These are phyloP conservation scores for Fusarium lyarnte DNA, from an alignment of 2,329 filamentous ascomycete genomes.

Conservation along the genomic window DNA sequence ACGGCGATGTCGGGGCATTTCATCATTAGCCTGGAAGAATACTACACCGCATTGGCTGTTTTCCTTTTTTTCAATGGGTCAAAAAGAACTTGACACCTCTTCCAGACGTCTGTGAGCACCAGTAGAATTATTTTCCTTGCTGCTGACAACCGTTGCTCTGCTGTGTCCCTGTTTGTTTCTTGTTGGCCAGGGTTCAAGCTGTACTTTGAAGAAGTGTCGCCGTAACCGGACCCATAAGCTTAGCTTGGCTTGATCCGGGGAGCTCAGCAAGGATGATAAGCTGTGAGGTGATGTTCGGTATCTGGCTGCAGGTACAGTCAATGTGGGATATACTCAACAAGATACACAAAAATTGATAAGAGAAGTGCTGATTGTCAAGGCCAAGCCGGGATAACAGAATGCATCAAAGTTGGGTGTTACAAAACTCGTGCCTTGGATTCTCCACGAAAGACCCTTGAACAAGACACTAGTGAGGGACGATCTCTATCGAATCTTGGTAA, in stretches of 20 bases:
- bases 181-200: slow-evolving; percentile 1
- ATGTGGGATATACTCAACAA: background rate
- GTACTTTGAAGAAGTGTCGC: background rate
- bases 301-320: slow-evolving; percentile 11
- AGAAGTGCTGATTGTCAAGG: background rate
- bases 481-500: slow-evolving; percentile 31
- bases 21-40: slow-evolving; percentile 6
- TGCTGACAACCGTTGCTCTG: slow-evolving; percentile 19
- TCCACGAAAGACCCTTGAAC: slow-evolving; percentile 14
- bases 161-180: slow-evolving; percentile 1
- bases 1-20: slow-evolving; percentile 15
- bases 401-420: background rate
- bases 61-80: slow-evolving; percentile 17
- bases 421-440: slow-evolving; percentile 7
- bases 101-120: slow-evolving; percentile 21
- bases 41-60: slow-evolving; percentile 8
- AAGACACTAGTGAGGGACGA: slow-evolving; percentile 25
- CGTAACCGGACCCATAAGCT: slow-evolving; percentile 26
- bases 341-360: background rate
- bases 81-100: slow-evolving; percentile 10
- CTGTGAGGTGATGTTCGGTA: slow-evolving; percentile 4
- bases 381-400: background rate
- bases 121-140: slow-evolving; percentile 21
- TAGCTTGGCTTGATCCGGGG: slow-evolving; percentile 31
- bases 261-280: slow-evolving; percentile 23